Evolutionary conservation across 1,139 yeast genomes (phyloP).

Genomic region (Candida neerlandica): DNA sequence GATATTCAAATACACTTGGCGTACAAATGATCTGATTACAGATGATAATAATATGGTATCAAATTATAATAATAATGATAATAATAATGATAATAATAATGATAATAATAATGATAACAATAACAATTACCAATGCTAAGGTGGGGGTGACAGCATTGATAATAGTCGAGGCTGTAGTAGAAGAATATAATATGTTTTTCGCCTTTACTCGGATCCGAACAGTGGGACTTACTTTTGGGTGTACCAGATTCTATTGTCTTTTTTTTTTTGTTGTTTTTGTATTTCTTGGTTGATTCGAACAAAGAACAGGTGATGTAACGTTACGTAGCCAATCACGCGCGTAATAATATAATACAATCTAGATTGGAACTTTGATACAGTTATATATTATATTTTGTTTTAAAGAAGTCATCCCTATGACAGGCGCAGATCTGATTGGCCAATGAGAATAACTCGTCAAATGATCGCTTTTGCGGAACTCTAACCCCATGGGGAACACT

Average conservation of each 20-base stretch:
- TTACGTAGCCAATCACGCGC: not conserved
- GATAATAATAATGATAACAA: no score
- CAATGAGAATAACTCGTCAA: not conserved
- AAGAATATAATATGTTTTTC: no score
- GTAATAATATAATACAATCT: not conserved
- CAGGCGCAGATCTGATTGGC: not conserved
- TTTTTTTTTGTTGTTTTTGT: no score
- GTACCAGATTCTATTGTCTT: not conserved
- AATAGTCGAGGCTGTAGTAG: no score
- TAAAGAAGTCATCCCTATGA: not conserved
- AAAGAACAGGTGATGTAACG: not conserved
- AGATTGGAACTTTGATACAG: no score
- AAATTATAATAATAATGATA: no score
- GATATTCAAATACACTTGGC: not conserved
- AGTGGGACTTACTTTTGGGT: no score
- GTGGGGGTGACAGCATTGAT: no score
- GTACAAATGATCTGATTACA: not conserved
- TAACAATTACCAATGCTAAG: no score
- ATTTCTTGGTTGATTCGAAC: not conserved
- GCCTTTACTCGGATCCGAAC: not conserved
- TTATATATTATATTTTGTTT: no score
- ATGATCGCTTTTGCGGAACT: not conserved
- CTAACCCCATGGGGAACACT: constrained; percentile 3
- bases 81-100: not conserved
- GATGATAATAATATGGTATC: not conserved